A percentile compares a stretch with the other conserved stretches of the same genome.
phyloP scores from a whole-genome alignment of 2,329 filamentous ascomycete species.

The Fusarium ambrosium region DNA sequence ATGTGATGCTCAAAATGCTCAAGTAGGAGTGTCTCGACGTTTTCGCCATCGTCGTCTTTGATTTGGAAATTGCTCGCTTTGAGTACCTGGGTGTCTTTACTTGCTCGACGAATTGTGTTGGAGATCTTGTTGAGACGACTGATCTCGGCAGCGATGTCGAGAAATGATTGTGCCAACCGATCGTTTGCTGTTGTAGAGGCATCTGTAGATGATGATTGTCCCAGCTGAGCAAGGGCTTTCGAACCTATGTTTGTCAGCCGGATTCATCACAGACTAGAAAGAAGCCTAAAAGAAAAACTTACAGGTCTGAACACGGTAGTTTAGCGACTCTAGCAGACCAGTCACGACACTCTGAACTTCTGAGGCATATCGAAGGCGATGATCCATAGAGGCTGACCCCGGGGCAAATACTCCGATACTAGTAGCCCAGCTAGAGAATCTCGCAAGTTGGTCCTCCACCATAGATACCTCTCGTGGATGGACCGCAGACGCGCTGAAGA shows the following conservation, averaged over 20 bases:
- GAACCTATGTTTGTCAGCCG: background rate
- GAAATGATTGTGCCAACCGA: background rate
- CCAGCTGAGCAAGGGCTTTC: background rate
- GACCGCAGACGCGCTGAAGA: background rate
- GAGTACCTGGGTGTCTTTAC: constrained; percentile 16
- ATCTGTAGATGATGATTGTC: background rate
- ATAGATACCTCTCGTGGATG: background rate
- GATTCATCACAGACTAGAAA: background rate
- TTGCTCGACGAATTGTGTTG: constrained; percentile 29
- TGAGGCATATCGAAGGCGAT: constrained; percentile 21
- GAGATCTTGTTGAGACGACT: constrained; percentile 12
- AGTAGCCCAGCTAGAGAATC: constrained; percentile 32
- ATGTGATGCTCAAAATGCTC: constrained; percentile 16
- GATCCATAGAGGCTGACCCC: constrained; percentile 27
- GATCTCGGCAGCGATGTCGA: background rate
- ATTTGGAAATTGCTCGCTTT: constrained; percentile 24
- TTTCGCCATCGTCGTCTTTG: constrained; percentile 23
- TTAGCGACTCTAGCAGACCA: constrained; percentile 29
- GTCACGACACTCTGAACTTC: constrained; percentile 25
- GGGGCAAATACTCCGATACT: constrained; percentile 26
- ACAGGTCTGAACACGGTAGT: constrained; percentile 13
- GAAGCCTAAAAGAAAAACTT: background rate
- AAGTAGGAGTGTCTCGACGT: constrained; percentile 3
- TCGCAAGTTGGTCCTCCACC: constrained; percentile 38
- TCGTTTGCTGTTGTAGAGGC: background rate